These are phyloP conservation scores for Sisymbrium irio DNA, from an alignment of 345 rosid species.

Conservation along the genomic window DNA sequence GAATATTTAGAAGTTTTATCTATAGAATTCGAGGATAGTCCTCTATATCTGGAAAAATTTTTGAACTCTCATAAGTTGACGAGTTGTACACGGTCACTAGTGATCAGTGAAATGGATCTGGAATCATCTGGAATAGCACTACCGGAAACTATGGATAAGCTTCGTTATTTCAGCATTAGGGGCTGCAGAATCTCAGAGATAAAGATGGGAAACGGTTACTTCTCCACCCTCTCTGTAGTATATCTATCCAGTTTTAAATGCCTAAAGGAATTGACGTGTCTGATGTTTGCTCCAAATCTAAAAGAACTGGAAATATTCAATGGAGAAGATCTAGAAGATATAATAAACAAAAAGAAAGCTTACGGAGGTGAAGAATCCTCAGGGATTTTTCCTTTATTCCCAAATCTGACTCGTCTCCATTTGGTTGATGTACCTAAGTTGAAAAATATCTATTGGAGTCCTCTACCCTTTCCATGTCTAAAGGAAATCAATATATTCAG, in stretches of 20 bases:
- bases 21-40: accelerated
- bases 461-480: constrained; percentile 16
- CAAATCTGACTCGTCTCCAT: accelerated
- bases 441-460: constrained; percentile 12
- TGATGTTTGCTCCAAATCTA: constrained; percentile 22
- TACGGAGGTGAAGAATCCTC: no score
- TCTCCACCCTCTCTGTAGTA: not conserved
- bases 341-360: constrained; percentile 24
- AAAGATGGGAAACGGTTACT: not conserved
- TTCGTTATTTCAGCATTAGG: accelerated
- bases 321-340: not conserved
- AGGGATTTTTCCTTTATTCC: constrained; percentile 3
- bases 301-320: accelerated
- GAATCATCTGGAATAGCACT: not conserved
- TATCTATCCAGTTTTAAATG: accelerated
- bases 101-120: not conserved
- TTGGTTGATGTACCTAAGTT: accelerated
- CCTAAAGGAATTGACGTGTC: constrained; percentile 15
- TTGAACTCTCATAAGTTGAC: not conserved
- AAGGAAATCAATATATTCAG: accelerated
- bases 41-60: not conserved
- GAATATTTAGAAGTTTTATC: not conserved
- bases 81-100: not conserved
- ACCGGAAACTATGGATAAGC: not conserved
- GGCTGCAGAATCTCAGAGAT: not conserved